Evolutionary conservation across 208 protist species (phyloP).

Genomic region (Leishmania aethiopica): DNA sequence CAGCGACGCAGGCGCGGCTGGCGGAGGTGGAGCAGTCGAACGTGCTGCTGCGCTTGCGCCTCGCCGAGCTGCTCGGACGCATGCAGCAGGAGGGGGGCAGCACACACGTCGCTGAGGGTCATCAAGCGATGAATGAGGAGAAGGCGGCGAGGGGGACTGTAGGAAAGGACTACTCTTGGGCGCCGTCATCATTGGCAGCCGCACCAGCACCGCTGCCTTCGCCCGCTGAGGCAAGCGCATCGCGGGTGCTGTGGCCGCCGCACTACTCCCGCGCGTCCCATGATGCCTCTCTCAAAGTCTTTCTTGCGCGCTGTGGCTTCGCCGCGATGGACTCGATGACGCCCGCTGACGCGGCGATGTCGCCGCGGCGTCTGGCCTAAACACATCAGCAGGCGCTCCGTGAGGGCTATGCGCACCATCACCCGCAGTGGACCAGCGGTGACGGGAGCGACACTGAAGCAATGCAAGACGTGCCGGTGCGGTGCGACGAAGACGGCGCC

Average conservation of each 20-base stretch:
- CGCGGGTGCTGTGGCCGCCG: conserved; percentile 14
- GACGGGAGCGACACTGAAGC: neutral
- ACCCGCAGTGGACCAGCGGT: neutral
- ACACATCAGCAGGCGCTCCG: neutral
- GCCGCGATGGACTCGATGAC: conserved; percentile 4
- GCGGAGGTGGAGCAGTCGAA: conserved; percentile 16
- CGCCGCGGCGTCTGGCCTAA: conserved; percentile 4
- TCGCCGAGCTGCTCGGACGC: conserved; percentile 3
- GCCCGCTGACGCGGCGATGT: neutral
- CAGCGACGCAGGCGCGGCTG: conserved; percentile 5
- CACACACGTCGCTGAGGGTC: neutral
- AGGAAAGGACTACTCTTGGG: no score
- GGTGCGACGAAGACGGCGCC: neutral
- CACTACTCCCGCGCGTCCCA: conserved; percentile 11
- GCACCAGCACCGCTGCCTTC: neutral
- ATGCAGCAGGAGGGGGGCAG: neutral
- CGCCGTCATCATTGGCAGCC: neutral
- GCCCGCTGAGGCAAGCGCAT: neutral
- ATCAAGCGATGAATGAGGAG: neutral
- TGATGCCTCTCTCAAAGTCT: conserved; percentile 13
- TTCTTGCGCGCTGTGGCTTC: conserved; percentile 32
- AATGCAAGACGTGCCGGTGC: neutral
- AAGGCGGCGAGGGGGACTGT: neutral
- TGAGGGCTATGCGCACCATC: neutral
- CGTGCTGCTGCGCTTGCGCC: conserved; percentile 22